Conservation (phyloP, 192 early-diverging fungal species). For the Gonapodya sp. region DNA sequence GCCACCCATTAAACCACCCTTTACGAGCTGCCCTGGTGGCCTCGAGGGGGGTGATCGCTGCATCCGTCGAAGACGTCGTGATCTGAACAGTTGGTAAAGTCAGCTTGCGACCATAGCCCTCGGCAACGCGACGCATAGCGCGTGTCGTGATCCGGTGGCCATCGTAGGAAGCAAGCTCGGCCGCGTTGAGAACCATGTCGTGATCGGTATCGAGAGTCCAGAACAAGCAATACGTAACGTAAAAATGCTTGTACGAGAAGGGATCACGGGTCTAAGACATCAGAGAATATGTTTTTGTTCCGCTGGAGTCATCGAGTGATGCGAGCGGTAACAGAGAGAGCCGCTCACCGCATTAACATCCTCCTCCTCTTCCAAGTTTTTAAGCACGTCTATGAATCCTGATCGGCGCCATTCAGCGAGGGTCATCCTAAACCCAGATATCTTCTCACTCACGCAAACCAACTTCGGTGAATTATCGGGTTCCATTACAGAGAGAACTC, state of each 20-base stretch:
- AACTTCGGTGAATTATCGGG: background rate
- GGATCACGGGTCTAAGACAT: constrained; percentile 53
- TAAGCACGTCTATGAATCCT: background rate
- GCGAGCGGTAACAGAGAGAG: no score
- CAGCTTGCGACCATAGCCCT: constrained; percentile 38
- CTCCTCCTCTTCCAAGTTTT: background rate
- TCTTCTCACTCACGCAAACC: no score
- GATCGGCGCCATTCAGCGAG: constrained; percentile 21
- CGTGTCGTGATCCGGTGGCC: constrained; percentile 55
- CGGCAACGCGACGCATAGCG: constrained; percentile 63
- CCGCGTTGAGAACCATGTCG: constrained; percentile 62
- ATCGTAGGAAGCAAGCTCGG: constrained; percentile 66
- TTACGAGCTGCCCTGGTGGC: background rate
- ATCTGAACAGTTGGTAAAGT: no score
- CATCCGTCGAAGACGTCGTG: background rate
- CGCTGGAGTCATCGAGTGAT: no score
- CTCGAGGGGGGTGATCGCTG: background rate
- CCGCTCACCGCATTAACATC: background rate
- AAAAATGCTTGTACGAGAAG: constrained; percentile 97
- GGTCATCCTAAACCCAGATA: constrained; percentile 45
- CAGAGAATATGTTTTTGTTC: no score
- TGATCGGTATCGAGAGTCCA: constrained; percentile 88
- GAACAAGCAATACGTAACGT: constrained; percentile 95
- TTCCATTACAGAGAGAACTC: background rate
- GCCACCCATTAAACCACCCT: background rate